Percentiles rank a stretch among this genome's conserved stretches.
These are phyloP conservation scores for Aureococcus anophagefferens DNA, from an alignment of 108 stramenopile genomes.

Conservation along the genomic window DNA sequence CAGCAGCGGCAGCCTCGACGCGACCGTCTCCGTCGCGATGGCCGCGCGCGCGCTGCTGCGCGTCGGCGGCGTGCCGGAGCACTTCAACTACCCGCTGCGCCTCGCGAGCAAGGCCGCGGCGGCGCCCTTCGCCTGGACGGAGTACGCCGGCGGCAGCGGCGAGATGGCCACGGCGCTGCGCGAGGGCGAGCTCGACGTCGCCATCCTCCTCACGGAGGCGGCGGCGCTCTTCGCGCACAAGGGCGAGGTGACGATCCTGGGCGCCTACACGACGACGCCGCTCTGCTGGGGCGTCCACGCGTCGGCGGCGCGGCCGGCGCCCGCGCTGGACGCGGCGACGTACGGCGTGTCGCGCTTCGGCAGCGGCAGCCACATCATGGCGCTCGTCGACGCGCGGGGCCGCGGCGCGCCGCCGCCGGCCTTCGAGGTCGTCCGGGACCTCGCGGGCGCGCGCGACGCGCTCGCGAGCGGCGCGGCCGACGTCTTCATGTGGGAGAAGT, in stretches of 20 bases:
- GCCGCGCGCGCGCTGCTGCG: background rate
- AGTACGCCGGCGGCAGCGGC: conserved; percentile 17
- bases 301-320: background rate
- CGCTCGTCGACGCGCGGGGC: conserved; percentile 12
- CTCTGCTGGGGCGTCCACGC: conserved; percentile 13
- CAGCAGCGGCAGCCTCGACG: too few species aligned
- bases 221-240: conserved; percentile 1
- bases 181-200: conserved; percentile 12
- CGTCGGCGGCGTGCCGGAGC: conserved; percentile 24
- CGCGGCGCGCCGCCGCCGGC: background rate
- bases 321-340: background rate
- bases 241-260: conserved; percentile 2
- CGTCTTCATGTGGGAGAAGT: conserved; percentile 21
- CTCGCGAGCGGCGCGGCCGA: background rate
- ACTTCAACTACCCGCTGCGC: conserved; percentile 14
- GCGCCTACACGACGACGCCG: conserved; percentile 4
- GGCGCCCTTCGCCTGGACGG: conserved; percentile 5
- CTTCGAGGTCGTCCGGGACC: conserved; percentile 10
- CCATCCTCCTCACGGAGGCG: conserved; percentile 20
- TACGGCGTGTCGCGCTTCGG: conserved; percentile 11
- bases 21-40: too few species aligned
- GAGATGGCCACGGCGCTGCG: conserved; percentile 10
- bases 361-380: conserved; percentile 21
- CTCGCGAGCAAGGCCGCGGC: conserved; percentile 2
- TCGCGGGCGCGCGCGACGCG: conserved; percentile 8